Base-by-base conservation (phyloP, 2,329 filamentous ascomycete species). In the Pseudocercospora cruenta region DNA sequence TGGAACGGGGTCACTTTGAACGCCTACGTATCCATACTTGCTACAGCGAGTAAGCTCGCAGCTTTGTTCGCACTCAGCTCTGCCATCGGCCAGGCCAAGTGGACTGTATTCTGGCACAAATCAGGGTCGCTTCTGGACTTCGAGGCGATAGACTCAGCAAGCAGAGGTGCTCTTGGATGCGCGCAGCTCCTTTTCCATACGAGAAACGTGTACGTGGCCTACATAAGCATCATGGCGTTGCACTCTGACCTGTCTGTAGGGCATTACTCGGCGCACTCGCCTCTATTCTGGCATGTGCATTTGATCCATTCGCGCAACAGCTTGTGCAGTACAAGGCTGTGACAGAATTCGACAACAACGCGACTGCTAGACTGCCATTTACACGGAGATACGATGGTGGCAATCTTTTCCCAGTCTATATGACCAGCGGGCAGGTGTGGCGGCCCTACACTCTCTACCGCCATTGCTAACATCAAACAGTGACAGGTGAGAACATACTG, bases 1-100 rank as follows among this genome's bases (percentile, higher is more conserved):
- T 67, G 65, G 62, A 53, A 66, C 19, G 43, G 43, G n/a, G n/a
- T 69, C 36, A 69, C 69, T 7, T 51, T 69, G 2, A 68, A 70
- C 26, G 61, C 65, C 2, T 26, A 51, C 26, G 57, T 69, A 2
- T 70, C 69, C 10, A 60, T 69, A 7, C 57, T 69, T 2, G 62
- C 62, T 3, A 70, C 67, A 5, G 49, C 55, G 7, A 62, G 59
- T 36, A 60, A 66, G n/a, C 51, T 49, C 4, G 19, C 39, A 9
- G 33, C 61, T 19, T 16, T 69, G n/a, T 62, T 66, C 31, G 63
- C 58, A 0, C 21, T 69, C 7, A 28, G 53, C 19, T 51, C 61
- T n/a, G 26, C 62, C 8, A 64, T 68, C 21, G 60, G 59, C 2
- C 69, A 70, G 39, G 63, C 24, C 26, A 69, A 66, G 26, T 65